Base-by-base conservation (phyloP, 208 protist genomes). In the Porcisia hertigi region DNA sequence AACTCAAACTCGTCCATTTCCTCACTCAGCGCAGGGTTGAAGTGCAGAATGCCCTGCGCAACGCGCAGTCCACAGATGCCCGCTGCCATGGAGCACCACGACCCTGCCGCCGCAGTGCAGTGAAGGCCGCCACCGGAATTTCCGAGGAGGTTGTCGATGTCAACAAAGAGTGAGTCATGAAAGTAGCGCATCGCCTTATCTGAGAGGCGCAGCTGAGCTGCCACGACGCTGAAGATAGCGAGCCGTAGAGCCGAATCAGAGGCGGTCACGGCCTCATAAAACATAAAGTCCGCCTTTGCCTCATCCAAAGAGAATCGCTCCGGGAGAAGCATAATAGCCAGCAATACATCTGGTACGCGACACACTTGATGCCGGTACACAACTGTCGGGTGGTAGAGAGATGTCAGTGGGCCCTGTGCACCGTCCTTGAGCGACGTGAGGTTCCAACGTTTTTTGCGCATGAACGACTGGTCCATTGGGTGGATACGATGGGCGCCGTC, bases 361-460 rank as follows among this genome's bases (percentile, higher is more conserved):
- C 92, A 96, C 11, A 98, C 87, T 58, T 91, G 91, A 74, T 96
- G 92, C 7, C 93, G 91, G 73, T 92, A 94, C 57, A 97, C 93
- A 16, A 98, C 86, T 49, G 85, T 91, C 65, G 91, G 91, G 75
- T 96, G 88, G 79, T 92, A 95, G 36, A 85, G 81, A n/a, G 84
- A 75, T 57, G 88, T 78, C 36, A 96, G 77, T 73, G 86, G 80
- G 41, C 76, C 75, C 47, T 80, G 58, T 25, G 82, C 60, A 30
- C 74, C 69, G 60, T 79, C 80, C 52, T 89, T 88, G 25, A 94
- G 69, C 58, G 93, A 84, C 53, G 84, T 83, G 59, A 96, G 85
- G 57, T 65, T 76, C 93, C 94, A 98, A 69, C 84, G 85, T 76
- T 96, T 94, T 75, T 96, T 96, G 45, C 80, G 79, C 88, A 96